Conservation (phyloP, 2,329 filamentous ascomycete genomes). For the Colletotrichum karsti region DNA sequence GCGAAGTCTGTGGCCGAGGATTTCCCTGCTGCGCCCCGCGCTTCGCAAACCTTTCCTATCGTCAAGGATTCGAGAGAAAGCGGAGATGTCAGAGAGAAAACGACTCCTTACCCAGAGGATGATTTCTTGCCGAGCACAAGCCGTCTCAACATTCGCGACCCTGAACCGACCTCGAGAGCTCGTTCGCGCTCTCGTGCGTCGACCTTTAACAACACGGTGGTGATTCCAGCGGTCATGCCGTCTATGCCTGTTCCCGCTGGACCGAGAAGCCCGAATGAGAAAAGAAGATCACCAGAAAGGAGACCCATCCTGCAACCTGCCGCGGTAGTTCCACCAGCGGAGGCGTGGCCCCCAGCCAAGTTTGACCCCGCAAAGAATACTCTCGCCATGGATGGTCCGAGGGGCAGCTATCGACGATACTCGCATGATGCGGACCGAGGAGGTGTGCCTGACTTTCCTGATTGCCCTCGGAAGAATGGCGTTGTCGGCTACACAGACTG, state of each 20-base stretch:
- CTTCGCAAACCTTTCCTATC: slow-evolving; percentile 41
- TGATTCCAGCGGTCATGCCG: slow-evolving; percentile 31
- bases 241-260: slow-evolving; percentile 32
- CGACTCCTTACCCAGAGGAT: slow-evolving; percentile 38
- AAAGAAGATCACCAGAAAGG: slow-evolving; percentile 32
- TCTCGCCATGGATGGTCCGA: slow-evolving; percentile 45
- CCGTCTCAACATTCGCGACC: slow-evolving; percentile 17
- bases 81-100: slow-evolving; percentile 24
- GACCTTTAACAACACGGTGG: slow-evolving; percentile 33
- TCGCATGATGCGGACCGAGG: slow-evolving; percentile 60
- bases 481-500: slow-evolving; percentile 77
- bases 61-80: slow-evolving; percentile 16
- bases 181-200: slow-evolving; percentile 36
- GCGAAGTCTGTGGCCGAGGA: slow-evolving; percentile 25
- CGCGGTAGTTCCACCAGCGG: not conserved
- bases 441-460: slow-evolving; percentile 61
- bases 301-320: slow-evolving; percentile 2
- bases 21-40: slow-evolving; percentile 31
- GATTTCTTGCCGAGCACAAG: slow-evolving; percentile 37
- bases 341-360: slow-evolving; percentile 53
- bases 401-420: slow-evolving; percentile 60
- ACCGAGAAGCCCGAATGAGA: slow-evolving; percentile 31
- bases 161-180: slow-evolving; percentile 12
- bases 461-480: slow-evolving; percentile 73
- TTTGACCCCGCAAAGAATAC: slow-evolving; percentile 51